Percentiles rank a stretch among this genome's conserved stretches.
Evolutionary conservation across 129 eudicot genomes (phyloP).

Genomic region (Sambucus nigra): DNA sequence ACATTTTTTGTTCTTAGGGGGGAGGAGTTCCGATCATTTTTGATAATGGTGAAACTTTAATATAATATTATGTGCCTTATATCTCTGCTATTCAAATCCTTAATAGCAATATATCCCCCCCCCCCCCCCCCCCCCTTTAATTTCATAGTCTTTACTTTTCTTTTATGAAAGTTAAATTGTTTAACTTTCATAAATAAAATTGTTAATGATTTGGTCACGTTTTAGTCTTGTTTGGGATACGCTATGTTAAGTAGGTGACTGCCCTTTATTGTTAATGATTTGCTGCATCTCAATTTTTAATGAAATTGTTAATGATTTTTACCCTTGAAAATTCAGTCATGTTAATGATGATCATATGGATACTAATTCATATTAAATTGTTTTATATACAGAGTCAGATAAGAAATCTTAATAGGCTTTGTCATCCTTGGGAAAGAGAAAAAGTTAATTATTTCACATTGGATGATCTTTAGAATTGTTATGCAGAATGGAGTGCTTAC

Average conservation of each 20-base stretch:
- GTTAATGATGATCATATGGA: not conserved
- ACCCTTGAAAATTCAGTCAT: too few species aligned
- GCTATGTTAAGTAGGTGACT: too few species aligned
- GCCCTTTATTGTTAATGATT: too few species aligned
- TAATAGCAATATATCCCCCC: constrained; percentile 55
- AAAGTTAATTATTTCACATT: constrained; percentile 59
- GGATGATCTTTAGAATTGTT: constrained; percentile 76
- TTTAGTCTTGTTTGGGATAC: too few species aligned
- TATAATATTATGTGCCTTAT: constrained; percentile 85
- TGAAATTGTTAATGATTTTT: constrained; percentile 57
- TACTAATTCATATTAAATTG: not conserved
- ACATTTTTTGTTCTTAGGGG: constrained; percentile 52
- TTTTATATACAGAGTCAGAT: constrained; percentile 45
- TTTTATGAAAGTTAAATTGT: not conserved
- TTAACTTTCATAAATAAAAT: too few species aligned
- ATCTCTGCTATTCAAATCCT: constrained; percentile 87
- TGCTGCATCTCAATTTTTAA: constrained; percentile 54
- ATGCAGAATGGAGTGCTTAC: constrained; percentile 93
- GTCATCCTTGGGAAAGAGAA: constrained; percentile 91
- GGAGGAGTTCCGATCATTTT: constrained; percentile 74
- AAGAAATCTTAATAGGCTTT: constrained; percentile 56
- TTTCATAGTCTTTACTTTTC: not conserved
- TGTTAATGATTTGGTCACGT: too few species aligned
- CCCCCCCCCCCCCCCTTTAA: constrained; percentile 33
- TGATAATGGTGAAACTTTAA: constrained; percentile 52